phyloP scores from a whole-genome alignment of 129 eudicot species.

The Heracleum sosnowskyi region DNA sequence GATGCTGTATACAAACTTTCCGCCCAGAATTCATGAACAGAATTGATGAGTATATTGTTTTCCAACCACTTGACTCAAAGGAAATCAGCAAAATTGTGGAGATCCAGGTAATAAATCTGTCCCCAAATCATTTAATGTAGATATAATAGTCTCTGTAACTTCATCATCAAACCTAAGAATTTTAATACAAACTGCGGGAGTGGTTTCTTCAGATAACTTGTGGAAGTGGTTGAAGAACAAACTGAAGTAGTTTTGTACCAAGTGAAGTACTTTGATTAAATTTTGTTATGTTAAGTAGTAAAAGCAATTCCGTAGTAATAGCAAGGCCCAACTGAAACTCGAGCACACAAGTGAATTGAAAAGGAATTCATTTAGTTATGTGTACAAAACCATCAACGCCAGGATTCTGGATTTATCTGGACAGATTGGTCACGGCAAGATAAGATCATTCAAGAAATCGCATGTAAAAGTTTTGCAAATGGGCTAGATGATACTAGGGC shows the following conservation, averaged over 20 bases:
- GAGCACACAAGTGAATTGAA: too few species aligned
- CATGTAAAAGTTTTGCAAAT: too few species aligned
- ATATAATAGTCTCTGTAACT: not conserved
- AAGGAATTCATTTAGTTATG: too few species aligned
- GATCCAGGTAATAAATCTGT: conserved; percentile 55
- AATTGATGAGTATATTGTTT: conserved; percentile 85
- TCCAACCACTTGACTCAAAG: conserved; percentile 78
- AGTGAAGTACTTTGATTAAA: not conserved
- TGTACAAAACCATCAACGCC: too few species aligned
- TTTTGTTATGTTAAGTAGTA: not conserved
- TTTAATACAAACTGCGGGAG: not conserved
- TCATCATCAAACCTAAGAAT: not conserved
- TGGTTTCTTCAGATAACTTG: not conserved
- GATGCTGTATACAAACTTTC: conserved; percentile 77
- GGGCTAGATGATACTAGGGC: too few species aligned
- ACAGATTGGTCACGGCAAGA: too few species aligned
- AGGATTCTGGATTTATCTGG: too few species aligned
- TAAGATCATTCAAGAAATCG: too few species aligned
- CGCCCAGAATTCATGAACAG: conserved; percentile 95
- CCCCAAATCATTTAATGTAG: not conserved
- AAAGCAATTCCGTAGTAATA: too few species aligned
- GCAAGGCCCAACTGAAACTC: too few species aligned
- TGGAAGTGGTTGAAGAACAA: not conserved
- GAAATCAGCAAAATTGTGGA: conserved; percentile 78
- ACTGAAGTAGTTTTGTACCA: not conserved